Conservation (phyloP, 1,284 basidiomycete species). For the Ustilago tritici region DNA sequence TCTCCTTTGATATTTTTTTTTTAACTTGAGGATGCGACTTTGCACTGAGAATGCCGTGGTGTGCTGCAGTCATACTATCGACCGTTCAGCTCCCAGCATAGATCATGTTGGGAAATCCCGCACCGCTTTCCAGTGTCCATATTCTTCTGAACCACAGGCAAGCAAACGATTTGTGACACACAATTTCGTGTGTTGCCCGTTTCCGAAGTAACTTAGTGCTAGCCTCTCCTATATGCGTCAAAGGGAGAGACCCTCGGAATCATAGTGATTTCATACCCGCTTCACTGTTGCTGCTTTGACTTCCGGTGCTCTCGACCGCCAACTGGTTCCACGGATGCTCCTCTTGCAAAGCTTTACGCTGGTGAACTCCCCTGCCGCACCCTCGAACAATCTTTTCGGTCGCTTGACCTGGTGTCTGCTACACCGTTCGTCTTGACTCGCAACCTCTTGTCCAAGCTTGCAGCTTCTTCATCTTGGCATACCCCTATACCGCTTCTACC, state of each 20-base stretch:
- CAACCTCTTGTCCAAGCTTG: not conserved
- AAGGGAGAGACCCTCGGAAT: not conserved
- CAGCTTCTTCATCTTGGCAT: not conserved
- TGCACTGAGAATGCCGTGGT: not conserved
- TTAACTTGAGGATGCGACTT: not conserved
- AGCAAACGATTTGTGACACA: conserved; percentile 7
- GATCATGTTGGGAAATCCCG: not conserved
- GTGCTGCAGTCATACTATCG: not conserved
- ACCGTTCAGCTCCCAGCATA: not conserved
- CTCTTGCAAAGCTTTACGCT: not conserved
- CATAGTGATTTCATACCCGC: not conserved
- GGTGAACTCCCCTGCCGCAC: not conserved
- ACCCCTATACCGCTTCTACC: not conserved
- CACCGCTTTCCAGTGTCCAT: not conserved
- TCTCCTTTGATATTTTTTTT: not conserved
- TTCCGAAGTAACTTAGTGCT: not conserved
- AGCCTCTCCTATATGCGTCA: not conserved
- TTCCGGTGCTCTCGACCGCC: not conserved
- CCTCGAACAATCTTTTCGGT: conserved; percentile 4
- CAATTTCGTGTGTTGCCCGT: conserved; percentile 1
- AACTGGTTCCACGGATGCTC: not conserved
- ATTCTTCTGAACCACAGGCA: too few species aligned
- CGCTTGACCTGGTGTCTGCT: conserved; percentile 1
- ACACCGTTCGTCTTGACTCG: not conserved
- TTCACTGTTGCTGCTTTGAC: not conserved